These are phyloP conservation scores for Trypanosomatidae sp. DNA, from an alignment of 208 protist genomes.

Conservation along the genomic window DNA sequence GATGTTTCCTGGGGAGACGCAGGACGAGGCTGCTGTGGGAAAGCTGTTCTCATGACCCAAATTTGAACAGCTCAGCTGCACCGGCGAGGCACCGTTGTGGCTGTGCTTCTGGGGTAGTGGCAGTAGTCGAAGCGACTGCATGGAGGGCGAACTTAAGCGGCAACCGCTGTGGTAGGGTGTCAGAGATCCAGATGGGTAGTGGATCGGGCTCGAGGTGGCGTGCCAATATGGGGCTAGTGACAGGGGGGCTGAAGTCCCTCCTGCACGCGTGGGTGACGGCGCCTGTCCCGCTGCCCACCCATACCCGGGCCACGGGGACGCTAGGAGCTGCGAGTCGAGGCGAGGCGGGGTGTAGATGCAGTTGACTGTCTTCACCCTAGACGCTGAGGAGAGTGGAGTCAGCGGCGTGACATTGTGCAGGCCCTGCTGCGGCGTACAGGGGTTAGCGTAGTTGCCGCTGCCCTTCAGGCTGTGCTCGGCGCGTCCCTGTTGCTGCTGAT, in stretches of 20 bases:
- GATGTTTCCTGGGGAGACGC: conserved; percentile 1
- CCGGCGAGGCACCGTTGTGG: conserved; percentile 18
- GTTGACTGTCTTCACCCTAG: conserved; percentile 2
- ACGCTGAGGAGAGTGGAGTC: conserved; percentile 1
- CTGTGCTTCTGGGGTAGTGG: conserved; percentile 6
- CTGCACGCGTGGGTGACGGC: conserved; percentile 11
- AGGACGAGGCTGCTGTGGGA: conserved; percentile 1
- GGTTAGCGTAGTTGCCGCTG: background rate
- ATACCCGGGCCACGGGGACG: conserved; percentile 19
- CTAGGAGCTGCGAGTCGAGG: conserved; percentile 24
- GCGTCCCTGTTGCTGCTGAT: background rate
- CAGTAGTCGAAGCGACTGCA: conserved; percentile 13
- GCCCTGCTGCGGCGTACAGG: background rate
- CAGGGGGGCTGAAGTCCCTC: background rate
- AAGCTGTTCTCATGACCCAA: conserved; percentile 18
- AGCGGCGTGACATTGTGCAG: background rate
- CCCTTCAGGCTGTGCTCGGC: background rate
- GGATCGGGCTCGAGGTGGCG: conserved; percentile 3
- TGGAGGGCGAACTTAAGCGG: conserved; percentile 14
- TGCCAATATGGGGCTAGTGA: conserved; percentile 32
- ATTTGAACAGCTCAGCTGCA: conserved; percentile 24
- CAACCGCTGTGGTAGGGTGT: conserved; percentile 13
- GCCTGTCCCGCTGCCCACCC: background rate
- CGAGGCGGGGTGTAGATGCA: conserved; percentile 15
- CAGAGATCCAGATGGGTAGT: conserved; percentile 17